Conservation (phyloP, 139 green algal genomes). For the Chlorella sorokiniana region DNA sequence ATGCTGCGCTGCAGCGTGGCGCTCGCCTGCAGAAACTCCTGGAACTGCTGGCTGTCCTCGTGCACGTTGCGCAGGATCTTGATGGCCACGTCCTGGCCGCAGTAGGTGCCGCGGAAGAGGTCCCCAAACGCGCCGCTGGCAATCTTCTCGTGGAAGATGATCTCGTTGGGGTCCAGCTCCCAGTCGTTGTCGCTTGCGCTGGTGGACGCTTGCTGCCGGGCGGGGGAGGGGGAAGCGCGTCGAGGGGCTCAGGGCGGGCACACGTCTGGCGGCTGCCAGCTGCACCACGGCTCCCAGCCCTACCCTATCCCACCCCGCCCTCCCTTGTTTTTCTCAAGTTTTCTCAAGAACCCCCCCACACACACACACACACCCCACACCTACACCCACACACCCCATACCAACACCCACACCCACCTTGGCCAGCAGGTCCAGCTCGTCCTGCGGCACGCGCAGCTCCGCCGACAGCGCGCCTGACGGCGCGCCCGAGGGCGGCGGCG, state of each 20-base stretch:
- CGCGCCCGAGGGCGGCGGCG: conserved; percentile 11
- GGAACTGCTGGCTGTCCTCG: conserved; percentile 76
- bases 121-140: conserved; percentile 93
- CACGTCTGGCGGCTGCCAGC: too few relatives aligned
- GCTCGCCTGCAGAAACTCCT: conserved; percentile 90
- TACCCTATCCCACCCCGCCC: too few relatives aligned
- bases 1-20: too few relatives aligned
- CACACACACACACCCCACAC: background rate
- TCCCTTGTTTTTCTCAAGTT: too few relatives aligned
- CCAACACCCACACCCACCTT: background rate
- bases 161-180: conserved; percentile 89
- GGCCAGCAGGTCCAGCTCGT: conserved; percentile 45
- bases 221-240: background rate
- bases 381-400: background rate
- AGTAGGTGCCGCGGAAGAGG: conserved; percentile 94
- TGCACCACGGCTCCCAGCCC: too few relatives aligned
- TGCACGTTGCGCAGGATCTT: conserved; percentile 96
- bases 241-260: too few relatives aligned
- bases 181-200: conserved; percentile 78
- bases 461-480: too few relatives aligned
- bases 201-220: conserved; percentile 6
- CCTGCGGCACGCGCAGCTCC: conserved; percentile 48
- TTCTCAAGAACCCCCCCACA: background rate
- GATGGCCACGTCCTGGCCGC: conserved; percentile 97
- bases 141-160: conserved; percentile 90